phyloP scores from a whole-genome alignment of 495 filamentous ascomycete genomes.

The Lophiostoma macrostomum region DNA sequence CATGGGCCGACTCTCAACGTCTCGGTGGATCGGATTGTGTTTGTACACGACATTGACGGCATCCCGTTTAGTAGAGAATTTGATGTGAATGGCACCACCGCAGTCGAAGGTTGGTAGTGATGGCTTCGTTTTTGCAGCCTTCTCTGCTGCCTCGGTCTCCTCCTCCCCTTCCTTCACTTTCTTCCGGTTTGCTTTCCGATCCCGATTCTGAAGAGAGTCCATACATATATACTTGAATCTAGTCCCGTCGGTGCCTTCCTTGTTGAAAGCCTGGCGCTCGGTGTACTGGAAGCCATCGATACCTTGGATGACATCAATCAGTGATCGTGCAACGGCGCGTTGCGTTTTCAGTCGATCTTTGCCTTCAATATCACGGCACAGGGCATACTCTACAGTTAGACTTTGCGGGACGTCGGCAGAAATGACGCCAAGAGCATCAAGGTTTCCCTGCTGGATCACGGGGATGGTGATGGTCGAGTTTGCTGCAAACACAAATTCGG shows the following conservation, averaged over 20 bases:
- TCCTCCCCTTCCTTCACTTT: slow-evolving; percentile 9
- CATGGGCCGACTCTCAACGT: not conserved
- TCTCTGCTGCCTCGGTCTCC: not conserved
- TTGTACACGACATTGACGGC: slow-evolving; percentile 27
- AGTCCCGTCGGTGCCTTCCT: slow-evolving; percentile 18
- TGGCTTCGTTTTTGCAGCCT: not conserved
- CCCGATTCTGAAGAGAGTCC: slow-evolving; percentile 24
- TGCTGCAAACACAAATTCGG: slow-evolving; percentile 22
- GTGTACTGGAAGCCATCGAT: slow-evolving; percentile 26
- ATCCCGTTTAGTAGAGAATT: slow-evolving; percentile 26
- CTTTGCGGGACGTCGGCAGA: slow-evolving; percentile 11
- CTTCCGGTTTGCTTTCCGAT: slow-evolving; percentile 14
- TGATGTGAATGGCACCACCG: slow-evolving; percentile 26
- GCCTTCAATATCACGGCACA: slow-evolving; percentile 21
- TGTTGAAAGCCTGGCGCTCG: slow-evolving; percentile 23
- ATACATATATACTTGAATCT: slow-evolving; percentile 28
- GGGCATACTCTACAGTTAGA: slow-evolving; percentile 17
- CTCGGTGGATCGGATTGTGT: slow-evolving; percentile 28
- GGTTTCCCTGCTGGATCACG: slow-evolving; percentile 12
- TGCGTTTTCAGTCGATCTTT: slow-evolving; percentile 21
- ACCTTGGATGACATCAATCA: slow-evolving; percentile 21
- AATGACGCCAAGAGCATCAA: slow-evolving; percentile 14
- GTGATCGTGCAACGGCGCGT: slow-evolving; percentile 12
- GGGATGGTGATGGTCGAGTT: slow-evolving; percentile 23
- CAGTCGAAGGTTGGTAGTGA: slow-evolving; percentile 28